Percentiles rank a stretch among this genome's conserved stretches.
Evolutionary conservation across 1,284 basidiomycete genomes (phyloP).

Genomic region (Schizophyllum amplum): DNA sequence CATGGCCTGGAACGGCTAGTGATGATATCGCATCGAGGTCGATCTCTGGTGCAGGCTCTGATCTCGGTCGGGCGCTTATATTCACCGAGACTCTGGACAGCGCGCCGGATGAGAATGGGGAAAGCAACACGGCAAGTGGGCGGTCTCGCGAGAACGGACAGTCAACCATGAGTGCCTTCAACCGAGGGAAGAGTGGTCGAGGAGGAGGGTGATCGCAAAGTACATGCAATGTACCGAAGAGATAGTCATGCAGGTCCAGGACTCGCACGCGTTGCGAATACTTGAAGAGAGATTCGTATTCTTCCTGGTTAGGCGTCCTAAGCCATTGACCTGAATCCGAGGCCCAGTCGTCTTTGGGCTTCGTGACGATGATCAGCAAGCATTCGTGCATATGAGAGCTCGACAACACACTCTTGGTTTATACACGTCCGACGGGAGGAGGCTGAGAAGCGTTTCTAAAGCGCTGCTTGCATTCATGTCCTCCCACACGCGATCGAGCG

Average conservation of each 20-base stretch:
- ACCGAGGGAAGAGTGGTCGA: not conserved
- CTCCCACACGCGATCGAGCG: not conserved
- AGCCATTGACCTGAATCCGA: too few species aligned
- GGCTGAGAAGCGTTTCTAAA: not conserved
- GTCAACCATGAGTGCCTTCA: not conserved
- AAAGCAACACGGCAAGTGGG: not conserved
- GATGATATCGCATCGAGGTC: not conserved
- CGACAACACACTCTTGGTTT: not conserved
- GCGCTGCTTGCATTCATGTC: not conserved
- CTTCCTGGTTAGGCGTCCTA: not conserved
- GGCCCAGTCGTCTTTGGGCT: too few species aligned
- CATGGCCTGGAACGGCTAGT: not conserved
- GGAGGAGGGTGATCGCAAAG: not conserved
- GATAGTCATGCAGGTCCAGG: not conserved
- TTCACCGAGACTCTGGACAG: not conserved
- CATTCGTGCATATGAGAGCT: too few species aligned
- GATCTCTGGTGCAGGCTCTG: not conserved
- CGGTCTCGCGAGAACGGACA: too few species aligned
- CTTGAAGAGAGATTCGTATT: not conserved
- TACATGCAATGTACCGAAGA: not conserved
- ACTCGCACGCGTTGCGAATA: not conserved
- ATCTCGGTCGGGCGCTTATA: not conserved
- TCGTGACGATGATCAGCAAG: too few species aligned
- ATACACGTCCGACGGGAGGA: not conserved
- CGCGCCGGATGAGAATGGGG: not conserved